Evolutionary conservation across 1,139 yeast genomes (phyloP).

Genomic region (Diutina scorzettiae): DNA sequence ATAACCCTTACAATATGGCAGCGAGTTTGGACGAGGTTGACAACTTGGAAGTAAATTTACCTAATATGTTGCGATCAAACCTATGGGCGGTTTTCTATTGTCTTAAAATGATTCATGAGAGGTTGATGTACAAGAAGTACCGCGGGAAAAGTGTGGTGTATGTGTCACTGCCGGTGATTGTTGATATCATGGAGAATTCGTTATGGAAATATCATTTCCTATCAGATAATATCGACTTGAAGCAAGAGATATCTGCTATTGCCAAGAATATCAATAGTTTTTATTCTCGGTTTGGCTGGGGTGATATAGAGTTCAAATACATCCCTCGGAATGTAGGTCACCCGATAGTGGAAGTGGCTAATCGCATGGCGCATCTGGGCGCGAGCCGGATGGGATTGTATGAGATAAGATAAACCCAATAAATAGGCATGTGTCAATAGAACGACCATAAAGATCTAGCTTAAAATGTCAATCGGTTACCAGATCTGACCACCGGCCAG

Average conservation of each 20-base stretch:
- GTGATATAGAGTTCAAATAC: not conserved
- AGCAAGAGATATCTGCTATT: not conserved
- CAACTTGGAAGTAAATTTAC: not conserved
- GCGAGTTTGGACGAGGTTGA: slow-evolving; percentile 1
- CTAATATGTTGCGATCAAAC: not conserved
- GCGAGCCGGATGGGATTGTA: slow-evolving; percentile 4
- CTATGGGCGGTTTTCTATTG: slow-evolving; percentile 4
- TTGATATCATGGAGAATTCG: slow-evolving; percentile 1
- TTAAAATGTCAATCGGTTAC: too few species aligned
- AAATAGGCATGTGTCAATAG: too few species aligned
- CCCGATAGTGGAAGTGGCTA: slow-evolving; percentile 3
- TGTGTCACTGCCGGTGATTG: slow-evolving; percentile 1
- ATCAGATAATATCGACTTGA: not conserved
- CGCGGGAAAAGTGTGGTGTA: slow-evolving; percentile 4
- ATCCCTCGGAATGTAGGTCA: not conserved
- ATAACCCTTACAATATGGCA: slow-evolving; percentile 3
- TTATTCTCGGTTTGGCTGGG: slow-evolving; percentile 2
- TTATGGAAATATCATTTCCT: slow-evolving; percentile 2
- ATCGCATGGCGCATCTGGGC: slow-evolving; percentile 4
- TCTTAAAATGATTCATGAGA: slow-evolving; percentile 1
- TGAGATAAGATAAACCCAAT: slow-evolving; percentile 3
- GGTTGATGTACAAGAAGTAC: not conserved
- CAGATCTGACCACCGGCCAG: too few species aligned
- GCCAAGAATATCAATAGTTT: not conserved
- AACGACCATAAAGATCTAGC: too few species aligned